phyloP scores from a whole-genome alignment of 768 basidiomycete species.

The Lactarius evosmus region DNA sequence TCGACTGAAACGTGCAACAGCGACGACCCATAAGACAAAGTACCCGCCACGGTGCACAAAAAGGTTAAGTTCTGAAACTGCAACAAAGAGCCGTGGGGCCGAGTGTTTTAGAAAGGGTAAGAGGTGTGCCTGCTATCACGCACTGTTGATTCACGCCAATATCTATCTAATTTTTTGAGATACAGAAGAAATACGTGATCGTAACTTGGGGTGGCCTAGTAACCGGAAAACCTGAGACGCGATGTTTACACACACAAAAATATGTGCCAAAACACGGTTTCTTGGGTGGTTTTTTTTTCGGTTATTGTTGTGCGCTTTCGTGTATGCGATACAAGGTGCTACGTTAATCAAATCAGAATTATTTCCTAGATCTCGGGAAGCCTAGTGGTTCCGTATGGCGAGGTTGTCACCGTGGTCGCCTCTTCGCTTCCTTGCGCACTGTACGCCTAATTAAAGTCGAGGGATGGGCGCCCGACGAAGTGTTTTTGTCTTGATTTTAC shows the following conservation, averaged over 20 bases:
- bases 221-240: neutral
- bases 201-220: neutral
- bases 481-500: neutral
- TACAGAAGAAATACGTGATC: neutral
- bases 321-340: neutral
- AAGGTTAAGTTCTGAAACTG: neutral
- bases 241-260: neutral
- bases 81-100: neutral
- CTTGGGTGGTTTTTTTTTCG: neutral
- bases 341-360: too few species aligned
- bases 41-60: too few species aligned
- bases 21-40: neutral
- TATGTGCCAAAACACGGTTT: too few species aligned
- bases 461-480: neutral
- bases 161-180: neutral
- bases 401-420: neutral
- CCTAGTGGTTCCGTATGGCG: neutral
- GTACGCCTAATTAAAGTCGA: neutral
- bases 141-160: neutral
- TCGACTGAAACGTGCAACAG: neutral
- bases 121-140: neutral
- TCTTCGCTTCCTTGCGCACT: neutral
- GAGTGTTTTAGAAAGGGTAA: neutral
- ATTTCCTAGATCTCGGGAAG: neutral
- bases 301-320: neutral